Evolutionary conservation across 257 asterid species (phyloP).

Genomic region (Paraleonurus japonicus): DNA sequence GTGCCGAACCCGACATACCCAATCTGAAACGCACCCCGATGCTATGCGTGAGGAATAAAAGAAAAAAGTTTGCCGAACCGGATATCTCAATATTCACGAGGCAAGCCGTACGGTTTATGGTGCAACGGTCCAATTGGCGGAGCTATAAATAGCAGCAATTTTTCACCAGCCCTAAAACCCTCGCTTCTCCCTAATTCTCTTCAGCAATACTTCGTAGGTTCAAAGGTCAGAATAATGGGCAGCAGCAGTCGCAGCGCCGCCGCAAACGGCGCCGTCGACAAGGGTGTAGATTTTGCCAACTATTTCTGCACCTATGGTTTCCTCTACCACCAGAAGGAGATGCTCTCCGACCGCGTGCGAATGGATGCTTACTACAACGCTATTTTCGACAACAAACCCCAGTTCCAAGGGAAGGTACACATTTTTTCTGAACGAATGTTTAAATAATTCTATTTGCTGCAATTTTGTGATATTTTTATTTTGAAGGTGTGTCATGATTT

Average conservation of each 20-base stretch:
- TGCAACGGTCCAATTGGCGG: conserved; percentile 23
- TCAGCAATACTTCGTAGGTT: conserved; percentile 7
- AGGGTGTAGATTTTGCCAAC: conserved; percentile 90
- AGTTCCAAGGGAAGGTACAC: conserved; percentile 75
- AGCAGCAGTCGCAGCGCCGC: conserved; percentile 38
- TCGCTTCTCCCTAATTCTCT: neutral
- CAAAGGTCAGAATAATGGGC: conserved; percentile 42
- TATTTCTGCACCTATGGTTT: conserved; percentile 92
- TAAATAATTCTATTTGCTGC: neutral
- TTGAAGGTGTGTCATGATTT: neutral
- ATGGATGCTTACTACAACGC: conserved; percentile 94
- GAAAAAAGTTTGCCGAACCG: neutral
- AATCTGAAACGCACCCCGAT: too few relatives aligned
- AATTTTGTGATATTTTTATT: neutral
- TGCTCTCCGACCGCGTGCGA: conserved; percentile 98
- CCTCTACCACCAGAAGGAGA: conserved; percentile 97
- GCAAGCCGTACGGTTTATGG: neutral
- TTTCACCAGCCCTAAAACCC: conserved; percentile 28
- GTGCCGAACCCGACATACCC: too few relatives aligned
- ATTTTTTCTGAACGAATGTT: neutral
- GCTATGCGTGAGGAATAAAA: too few relatives aligned
- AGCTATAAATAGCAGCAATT: neutral
- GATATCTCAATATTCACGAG: neutral
- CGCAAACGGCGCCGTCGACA: conserved; percentile 56
- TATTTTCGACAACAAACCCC: conserved; percentile 73